Evolutionary conservation across 2,329 filamentous ascomycete genomes (phyloP), one percentile per base, ranked within the genome.

Genomic region (Neofusicoccum parvum): DNA sequence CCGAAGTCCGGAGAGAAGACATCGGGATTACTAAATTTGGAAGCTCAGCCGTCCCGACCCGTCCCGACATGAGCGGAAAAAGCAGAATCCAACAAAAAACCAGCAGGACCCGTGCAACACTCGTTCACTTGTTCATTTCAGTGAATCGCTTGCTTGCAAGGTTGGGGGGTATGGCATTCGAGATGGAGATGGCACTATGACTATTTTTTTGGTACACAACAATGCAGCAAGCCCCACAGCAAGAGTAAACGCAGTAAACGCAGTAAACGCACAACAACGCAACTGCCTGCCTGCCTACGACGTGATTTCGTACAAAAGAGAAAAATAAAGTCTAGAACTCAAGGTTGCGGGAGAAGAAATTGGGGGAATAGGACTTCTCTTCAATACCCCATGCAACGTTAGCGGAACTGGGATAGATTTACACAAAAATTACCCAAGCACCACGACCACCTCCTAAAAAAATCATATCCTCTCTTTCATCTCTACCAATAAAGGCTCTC

Each of bases 51-150:
- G 23, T 14, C 39, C 39, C n/a, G 23, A 43, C 53, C 37, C 36
- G 14, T 27, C n/a, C 34, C 37, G 32, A 82, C 80, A 0, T 80
- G 80, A 0, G 80, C 79, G n/a, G 80, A 83, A 72, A 80, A 79
- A 66, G 77, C 72, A 51, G 27, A 32, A 32, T 32, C 45, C 45
- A 48, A 49, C 46, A 32, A 32, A 49, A 32, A 32, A 7, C 27
- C 27, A 32, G 27, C 27, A 32, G 27, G 6, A 7, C 27, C 27
- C 27, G 27, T 7, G 27, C 6, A 32, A 7, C 27, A 32, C 27
- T 32, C 20, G 20, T 20, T 32, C 27, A 32, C 4, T 32, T 32
- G 27, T 7, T 32, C 27, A 32, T 7, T 32, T 32, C 27, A 32
- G 27, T 7, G 27, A 32, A 32, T 32, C 27, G 27, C 6, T 7